Base-by-base conservation (phyloP, 2,329 filamentous ascomycete genomes). In the Fusarium sp. region DNA sequence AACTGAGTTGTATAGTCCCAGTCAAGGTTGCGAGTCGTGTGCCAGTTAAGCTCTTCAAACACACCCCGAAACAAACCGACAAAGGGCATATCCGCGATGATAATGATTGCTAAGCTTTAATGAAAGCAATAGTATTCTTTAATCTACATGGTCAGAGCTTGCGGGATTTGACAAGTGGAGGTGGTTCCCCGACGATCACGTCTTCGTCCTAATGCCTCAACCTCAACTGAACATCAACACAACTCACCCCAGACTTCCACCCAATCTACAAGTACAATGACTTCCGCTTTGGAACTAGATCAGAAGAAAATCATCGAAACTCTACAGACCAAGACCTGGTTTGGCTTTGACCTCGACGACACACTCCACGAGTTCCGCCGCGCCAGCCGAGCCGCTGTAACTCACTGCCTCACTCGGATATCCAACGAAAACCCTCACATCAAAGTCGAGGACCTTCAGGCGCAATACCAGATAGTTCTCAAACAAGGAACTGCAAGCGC, bases 341-440 rank as follows among this genome's bases (percentile, higher is more conserved):
- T 86, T 41, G 84, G 83, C 1, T 87, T 88, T 62, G 86, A 87
- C 45, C 82, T 88, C 7, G 86, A 88, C 65, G 85, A 87, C 71
- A 87, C 85, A 0, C 77, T 88, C 1, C 86, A 88, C 67, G 81
- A 85, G 54, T 88, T 87, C 58, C 84, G 84, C 58, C 79, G 73
- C 20, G 83, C 84, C 13, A 86, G 85, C 1, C 67, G 72, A 1
- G 63, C 72, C 6, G 86, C 86, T 3, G 82, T 81, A 2, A 64
- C 70, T 1, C 43, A 71, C 6, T 80, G 83, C 6, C 81, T 87
- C 6, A 61, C 69, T 1, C 41, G 58, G 7, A 81, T 87, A 16
- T 62, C 70, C 4, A 67, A 11, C 13, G 18, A 72, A 16, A 61
- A 66, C 5, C 25, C 64, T 20, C 16, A 32, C 1, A 10, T 54